Conservation (phyloP, 106 monocot genomes). For the Apostasia shenzhenica region DNA sequence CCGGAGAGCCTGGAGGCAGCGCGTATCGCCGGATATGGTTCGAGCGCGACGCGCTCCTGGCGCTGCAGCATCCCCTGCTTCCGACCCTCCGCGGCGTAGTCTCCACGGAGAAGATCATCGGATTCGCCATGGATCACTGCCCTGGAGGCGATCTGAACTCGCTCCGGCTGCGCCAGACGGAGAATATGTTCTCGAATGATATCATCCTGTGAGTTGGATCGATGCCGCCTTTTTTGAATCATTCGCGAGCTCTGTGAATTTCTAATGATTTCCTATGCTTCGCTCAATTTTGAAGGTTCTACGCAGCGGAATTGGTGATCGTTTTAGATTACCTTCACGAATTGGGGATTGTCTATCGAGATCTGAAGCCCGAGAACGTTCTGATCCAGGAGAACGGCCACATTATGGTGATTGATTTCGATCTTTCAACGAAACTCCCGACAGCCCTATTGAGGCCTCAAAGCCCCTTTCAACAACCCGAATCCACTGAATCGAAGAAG, state of each 20-base stretch:
- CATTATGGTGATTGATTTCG: slow-evolving; percentile 93
- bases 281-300: slow-evolving; percentile 37
- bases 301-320: slow-evolving; percentile 84
- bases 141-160: slow-evolving; percentile 64
- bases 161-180: slow-evolving; percentile 44
- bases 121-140: slow-evolving; percentile 65
- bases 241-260: neutral
- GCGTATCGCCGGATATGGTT: slow-evolving; percentile 60
- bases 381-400: slow-evolving; percentile 82
- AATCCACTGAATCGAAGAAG: neutral
- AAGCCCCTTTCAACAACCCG: neutral
- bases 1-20: neutral
- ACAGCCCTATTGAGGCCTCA: neutral
- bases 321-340: slow-evolving; percentile 70
- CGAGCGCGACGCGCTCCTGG: slow-evolving; percentile 65
- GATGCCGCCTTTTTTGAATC: neutral
- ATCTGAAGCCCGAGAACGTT: slow-evolving; percentile 91
- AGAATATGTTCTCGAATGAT: slow-evolving; percentile 72
- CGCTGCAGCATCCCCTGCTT: slow-evolving; percentile 64
- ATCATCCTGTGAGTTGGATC: slow-evolving; percentile 36
- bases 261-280: neutral
- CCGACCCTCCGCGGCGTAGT: slow-evolving; percentile 70
- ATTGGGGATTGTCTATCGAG: slow-evolving; percentile 67
- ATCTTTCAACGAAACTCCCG: slow-evolving; percentile 65
- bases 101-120: slow-evolving; percentile 71